Evolutionary conservation across 2,329 filamentous ascomycete genomes (phyloP).

Genomic region (Aureobasidium namibiae): DNA sequence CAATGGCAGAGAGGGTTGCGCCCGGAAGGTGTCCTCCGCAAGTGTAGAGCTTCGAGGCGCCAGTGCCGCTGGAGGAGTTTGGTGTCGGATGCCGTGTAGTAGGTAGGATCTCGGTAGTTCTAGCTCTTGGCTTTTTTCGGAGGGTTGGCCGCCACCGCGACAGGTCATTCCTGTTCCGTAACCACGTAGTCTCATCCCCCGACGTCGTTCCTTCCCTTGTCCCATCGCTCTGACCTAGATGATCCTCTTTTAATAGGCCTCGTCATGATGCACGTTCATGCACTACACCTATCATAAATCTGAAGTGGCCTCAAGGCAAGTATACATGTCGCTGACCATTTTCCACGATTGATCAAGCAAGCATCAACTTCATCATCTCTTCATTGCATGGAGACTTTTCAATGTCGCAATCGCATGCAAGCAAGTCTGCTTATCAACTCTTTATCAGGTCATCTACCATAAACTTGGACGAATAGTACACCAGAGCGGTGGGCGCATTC

Average conservation of each 20-base stretch:
- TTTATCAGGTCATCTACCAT: not conserved
- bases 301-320: too few relatives aligned
- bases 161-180: not conserved
- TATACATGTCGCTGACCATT: too few relatives aligned
- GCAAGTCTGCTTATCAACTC: not conserved
- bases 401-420: not conserved
- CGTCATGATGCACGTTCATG: not conserved
- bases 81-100: not conserved
- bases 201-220: not conserved
- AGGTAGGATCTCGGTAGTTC: not conserved
- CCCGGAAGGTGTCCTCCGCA: not conserved
- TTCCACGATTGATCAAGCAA: not conserved
- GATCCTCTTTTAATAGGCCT: not conserved
- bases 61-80: too few relatives aligned
- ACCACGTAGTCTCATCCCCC: not conserved
- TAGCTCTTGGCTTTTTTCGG: constrained; percentile 9
- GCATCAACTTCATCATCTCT: not conserved
- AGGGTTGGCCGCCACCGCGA: not conserved
- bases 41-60: not conserved
- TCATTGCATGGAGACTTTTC: not conserved
- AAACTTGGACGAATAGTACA: not conserved
- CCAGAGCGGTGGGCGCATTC: not conserved
- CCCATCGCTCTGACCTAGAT: not conserved
- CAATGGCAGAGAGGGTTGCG: not conserved
- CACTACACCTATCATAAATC: not conserved